phyloP scores from a whole-genome alignment of 2,329 filamentous ascomycete species.

The Clonostachys rhizophaga region DNA sequence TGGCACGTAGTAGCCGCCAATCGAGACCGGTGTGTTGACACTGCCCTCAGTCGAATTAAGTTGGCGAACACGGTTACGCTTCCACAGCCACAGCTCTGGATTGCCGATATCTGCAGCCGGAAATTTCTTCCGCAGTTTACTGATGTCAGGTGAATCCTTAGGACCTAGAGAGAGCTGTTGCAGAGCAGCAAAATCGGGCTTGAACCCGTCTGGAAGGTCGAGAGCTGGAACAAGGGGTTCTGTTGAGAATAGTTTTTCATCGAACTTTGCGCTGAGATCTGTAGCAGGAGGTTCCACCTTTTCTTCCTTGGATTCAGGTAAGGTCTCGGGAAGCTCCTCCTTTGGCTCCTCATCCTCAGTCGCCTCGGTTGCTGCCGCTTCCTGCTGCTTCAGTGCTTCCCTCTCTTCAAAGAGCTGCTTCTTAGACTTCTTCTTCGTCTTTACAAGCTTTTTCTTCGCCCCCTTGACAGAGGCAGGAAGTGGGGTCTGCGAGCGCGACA shows the following conservation, averaged over 20 bases:
- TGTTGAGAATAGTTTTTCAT: slow-evolving; percentile 45
- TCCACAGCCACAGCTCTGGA: slow-evolving; percentile 53
- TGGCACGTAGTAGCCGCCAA: slow-evolving; percentile 72
- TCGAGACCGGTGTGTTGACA: slow-evolving; percentile 29
- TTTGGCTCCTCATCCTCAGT: slow-evolving; percentile 34
- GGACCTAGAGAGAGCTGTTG: slow-evolving; percentile 33
- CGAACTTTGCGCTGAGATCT: slow-evolving; percentile 42
- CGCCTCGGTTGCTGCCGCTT: slow-evolving; percentile 31
- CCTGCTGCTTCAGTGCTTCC: slow-evolving; percentile 53
- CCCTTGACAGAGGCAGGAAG: slow-evolving; percentile 30
- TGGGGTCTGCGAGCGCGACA: slow-evolving; percentile 42
- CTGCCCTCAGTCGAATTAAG: slow-evolving; percentile 37
- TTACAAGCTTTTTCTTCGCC: slow-evolving; percentile 51
- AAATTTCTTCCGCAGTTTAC: slow-evolving; percentile 44
- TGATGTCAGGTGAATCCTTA: slow-evolving; percentile 43
- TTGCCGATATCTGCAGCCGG: slow-evolving; percentile 36
- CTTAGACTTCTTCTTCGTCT: slow-evolving; percentile 72
- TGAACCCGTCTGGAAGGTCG: slow-evolving; percentile 35
- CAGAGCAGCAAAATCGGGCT: slow-evolving; percentile 38
- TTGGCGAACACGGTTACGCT: slow-evolving; percentile 48
- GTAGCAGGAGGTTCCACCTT: slow-evolving; percentile 23
- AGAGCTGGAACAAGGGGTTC: slow-evolving; percentile 37
- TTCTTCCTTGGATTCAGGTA: slow-evolving; percentile 14
- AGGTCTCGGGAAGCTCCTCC: slow-evolving; percentile 15
- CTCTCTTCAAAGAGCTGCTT: slow-evolving; percentile 70